A percentile compares a stretch with the other conserved stretches of the same genome.
Conservation (phyloP, 805 yeast species). For the Kodamaea hsintzibuensis region DNA sequence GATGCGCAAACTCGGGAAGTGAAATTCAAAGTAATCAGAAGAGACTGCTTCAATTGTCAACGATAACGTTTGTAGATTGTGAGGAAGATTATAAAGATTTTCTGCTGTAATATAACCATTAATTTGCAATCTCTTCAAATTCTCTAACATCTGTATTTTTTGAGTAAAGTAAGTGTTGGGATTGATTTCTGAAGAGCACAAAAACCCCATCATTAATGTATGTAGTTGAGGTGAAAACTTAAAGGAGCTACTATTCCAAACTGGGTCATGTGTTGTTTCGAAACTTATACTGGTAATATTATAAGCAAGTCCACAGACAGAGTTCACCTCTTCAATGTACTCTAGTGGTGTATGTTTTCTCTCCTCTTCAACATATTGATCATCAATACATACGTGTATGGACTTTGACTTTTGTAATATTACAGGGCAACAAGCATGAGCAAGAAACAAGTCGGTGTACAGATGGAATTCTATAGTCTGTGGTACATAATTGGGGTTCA, state of each 20-base stretch:
- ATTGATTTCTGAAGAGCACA: too few species aligned
- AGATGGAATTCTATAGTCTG: not conserved
- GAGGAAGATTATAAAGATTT: too few species aligned
- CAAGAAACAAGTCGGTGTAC: not conserved
- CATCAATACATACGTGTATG: not conserved
- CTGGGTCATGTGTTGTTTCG: not conserved
- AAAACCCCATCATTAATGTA: too few species aligned
- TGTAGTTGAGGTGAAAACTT: not conserved
- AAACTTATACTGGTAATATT: not conserved
- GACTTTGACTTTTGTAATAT: not conserved
- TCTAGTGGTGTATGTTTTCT: not conserved
- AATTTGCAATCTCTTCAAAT: not conserved
- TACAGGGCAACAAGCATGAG: not conserved
- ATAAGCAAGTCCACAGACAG: not conserved
- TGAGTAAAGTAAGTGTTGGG: not conserved
- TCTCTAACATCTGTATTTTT: not conserved
- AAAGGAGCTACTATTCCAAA: not conserved
- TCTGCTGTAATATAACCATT: not conserved
- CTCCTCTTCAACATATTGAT: not conserved
- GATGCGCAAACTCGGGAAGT: not conserved
- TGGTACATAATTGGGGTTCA: not conserved
- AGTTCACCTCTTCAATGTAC: not conserved
- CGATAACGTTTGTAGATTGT: too few species aligned
- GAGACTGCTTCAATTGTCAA: not conserved
- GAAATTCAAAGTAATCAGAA: not conserved